Base-by-base conservation (phyloP, 352 stramenopile species). In the Phytophthora cajani region DNA sequence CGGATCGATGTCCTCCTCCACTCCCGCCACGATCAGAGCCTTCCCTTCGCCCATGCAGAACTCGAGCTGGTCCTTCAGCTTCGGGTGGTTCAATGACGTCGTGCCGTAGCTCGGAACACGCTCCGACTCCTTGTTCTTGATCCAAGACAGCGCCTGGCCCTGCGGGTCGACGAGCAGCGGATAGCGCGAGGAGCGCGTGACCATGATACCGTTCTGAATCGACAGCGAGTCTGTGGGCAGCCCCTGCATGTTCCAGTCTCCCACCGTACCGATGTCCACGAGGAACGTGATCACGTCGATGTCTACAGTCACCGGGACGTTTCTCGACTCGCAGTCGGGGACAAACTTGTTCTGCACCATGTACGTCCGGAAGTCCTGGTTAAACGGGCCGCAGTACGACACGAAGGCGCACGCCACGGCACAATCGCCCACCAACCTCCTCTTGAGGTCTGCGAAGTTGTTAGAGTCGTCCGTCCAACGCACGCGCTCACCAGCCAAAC, bases 161-260 rank as follows among this genome's bases (percentile, higher is more conserved):
- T 99, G 98, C 0, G 98, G 98, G 78, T 99, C 98, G 53, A 99
- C 95, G 14, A 99, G 80, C 33, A 99, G 82, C 21, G 98, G 97
- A 63, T 98, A 99, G 5, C 97, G 89, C 33, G 93, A 98, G 40
- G 92, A 98, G 30, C 93, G 93, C 21, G 98, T 99, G 17, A 99
- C 97, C 74, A 99, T 96, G 77, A 99, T 99, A 71, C 97, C 98
- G 77, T 99, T 99, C 69, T 99, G 96, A 74, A 98, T 99, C 23
- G 93, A 99, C 11, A 99, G 81, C 6, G 96, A 92, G 81, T 99
- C 97, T 0, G 97, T 99, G 19, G 97, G 98, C 10, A 99, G 74
- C 1, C 97, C 97, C 65, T 99, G 85, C 77, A 99, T 98, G 79
- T 99, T 99, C 97, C 97, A 99, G 72, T 99, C 97, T 32, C 97